phyloP scores from a whole-genome alignment of 768 basidiomycete species.

The Boletus insuetus region DNA sequence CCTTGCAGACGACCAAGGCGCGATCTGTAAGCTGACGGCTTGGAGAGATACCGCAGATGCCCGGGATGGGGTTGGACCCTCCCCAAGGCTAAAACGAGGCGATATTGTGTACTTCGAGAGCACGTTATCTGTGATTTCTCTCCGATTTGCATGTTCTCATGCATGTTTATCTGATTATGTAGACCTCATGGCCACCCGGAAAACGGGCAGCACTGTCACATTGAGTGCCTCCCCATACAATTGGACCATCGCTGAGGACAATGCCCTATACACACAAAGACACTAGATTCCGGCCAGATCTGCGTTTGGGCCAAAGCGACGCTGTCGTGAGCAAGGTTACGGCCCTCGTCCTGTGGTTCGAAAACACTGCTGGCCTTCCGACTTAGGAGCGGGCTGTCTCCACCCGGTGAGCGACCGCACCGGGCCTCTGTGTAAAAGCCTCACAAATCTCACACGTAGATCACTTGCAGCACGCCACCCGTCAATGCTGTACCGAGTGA shows the following conservation, averaged over 20 bases:
- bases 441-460: too few species aligned
- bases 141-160: too few species aligned
- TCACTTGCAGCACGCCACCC: too few species aligned
- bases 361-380: constrained; percentile 61
- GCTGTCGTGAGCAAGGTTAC: constrained; percentile 70
- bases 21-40: constrained; percentile 67
- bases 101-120: constrained; percentile 72
- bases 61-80: constrained; percentile 54
- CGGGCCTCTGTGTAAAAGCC: too few species aligned
- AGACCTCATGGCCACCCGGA: constrained; percentile 51
- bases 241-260: constrained; percentile 58
- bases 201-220: too few species aligned
- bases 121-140: constrained; percentile 40
- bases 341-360: constrained; percentile 66
- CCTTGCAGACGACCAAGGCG: constrained; percentile 69
- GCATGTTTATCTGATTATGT: constrained; percentile 25
- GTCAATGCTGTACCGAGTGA: too few species aligned
- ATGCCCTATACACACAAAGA: constrained; percentile 66
- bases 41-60: constrained; percentile 75
- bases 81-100: constrained; percentile 55
- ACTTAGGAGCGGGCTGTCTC: too few species aligned
- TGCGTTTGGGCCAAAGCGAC: constrained; percentile 68
- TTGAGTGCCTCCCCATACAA: constrained; percentile 70
- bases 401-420: too few species aligned
- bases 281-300: constrained; percentile 63